Evolutionary conservation across 192 early-diverging fungal genomes (phyloP), one percentile per base, ranked within the genome.

Genomic region (Coemansia sp.): DNA sequence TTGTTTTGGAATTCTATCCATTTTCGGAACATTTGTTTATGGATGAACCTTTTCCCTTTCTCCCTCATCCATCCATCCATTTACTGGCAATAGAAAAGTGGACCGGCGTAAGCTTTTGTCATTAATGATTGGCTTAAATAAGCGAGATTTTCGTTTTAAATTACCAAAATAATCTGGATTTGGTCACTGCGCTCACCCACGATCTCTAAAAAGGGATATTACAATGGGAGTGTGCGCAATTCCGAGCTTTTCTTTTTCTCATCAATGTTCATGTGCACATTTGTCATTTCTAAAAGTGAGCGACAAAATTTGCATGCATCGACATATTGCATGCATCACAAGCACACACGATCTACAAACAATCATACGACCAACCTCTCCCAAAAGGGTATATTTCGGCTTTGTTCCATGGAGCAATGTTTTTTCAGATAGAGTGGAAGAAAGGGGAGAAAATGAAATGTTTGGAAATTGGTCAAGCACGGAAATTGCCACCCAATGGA

Each of bases 321-420:
- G 33, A 52, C 51, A 48, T 49, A 52, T 35, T 33, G 36, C 23
- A 64, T 64, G 38, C 62, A 53, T 52, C 35, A 18, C 38, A 43
- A 43, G 34, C 14, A 59, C 12, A 41, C 39, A 12, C 39, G 39
- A 60, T 41, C 44, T 46, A 43, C 38, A 60, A 60, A 43, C 39
- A 43, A 44, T 2, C 15, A 46, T 46, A 46, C 44, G 44, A 46
- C 44, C 5, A 30, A 1, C 30, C 3, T 30, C 3, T 30, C 30
- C 6, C 5, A 5, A 41, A 12, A 11, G 39, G 0, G 39, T 12
- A 41, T 4, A 11, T 41, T 4, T 41, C 39, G 0, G 12, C 39
- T 11, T 11, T 11, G 39, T 41, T 41, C 39, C 39, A 41, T 4
- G 5, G 39, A 41, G 39, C 1, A 41, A 12, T 12, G 39, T 30